A percentile compares a stretch with the other conserved stretches of the same genome.
phyloP scores from a whole-genome alignment of 306 rosid genomes.

The Herpetospermum pedunculosum region DNA sequence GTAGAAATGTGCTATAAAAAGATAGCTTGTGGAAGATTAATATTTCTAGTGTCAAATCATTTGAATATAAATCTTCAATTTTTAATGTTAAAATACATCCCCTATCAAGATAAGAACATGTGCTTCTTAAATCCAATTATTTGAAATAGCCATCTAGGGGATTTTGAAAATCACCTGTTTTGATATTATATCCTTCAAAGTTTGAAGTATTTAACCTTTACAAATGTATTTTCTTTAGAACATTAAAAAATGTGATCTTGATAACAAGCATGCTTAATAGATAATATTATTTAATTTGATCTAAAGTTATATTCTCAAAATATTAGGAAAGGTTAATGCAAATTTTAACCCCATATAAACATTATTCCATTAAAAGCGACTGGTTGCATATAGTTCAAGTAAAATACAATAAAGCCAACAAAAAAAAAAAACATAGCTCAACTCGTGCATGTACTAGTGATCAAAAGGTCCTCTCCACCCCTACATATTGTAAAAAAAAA shows the following conservation, averaged over 20 bases:
- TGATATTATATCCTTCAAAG: background rate
- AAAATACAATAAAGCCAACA: too few species aligned
- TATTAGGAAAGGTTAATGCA: background rate
- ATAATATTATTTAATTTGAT: background rate
- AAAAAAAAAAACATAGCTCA: too few species aligned
- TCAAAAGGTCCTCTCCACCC: too few species aligned
- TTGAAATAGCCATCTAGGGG: background rate
- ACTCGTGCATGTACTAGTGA: too few species aligned
- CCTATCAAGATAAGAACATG: background rate
- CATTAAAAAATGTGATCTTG: conserved; percentile 1
- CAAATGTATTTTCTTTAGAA: too few species aligned
- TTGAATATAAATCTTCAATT: too few species aligned
- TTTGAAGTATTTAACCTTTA: background rate
- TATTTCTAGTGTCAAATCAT: too few species aligned
- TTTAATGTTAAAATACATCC: background rate
- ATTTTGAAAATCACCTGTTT: background rate
- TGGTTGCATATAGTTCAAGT: background rate
- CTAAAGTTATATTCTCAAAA: background rate
- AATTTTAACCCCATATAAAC: background rate
- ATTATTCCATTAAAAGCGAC: background rate
- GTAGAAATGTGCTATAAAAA: too few species aligned
- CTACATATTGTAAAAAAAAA: too few species aligned
- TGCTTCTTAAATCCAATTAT: background rate
- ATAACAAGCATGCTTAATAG: background rate
- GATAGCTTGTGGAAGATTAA: too few species aligned